A percentile compares a stretch with the other conserved stretches of the same genome.
Conservation (phyloP, 768 basidiomycete genomes). For the Lactarius sanguifluus region DNA sequence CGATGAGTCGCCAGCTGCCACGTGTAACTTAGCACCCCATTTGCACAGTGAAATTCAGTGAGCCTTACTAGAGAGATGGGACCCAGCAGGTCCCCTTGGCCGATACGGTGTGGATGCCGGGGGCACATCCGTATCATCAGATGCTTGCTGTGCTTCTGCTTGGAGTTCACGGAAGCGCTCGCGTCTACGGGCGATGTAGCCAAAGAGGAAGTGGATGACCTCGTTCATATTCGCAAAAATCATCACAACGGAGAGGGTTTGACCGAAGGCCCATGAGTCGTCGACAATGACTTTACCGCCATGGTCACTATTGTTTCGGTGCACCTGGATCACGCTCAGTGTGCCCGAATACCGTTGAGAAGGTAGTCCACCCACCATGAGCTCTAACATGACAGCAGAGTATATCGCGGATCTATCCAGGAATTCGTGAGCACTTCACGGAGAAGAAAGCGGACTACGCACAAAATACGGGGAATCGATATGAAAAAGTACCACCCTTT, state of each 20-base stretch:
- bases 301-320: slow-evolving; percentile 3
- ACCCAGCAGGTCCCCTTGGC: neutral
- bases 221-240: slow-evolving; percentile 20
- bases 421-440: neutral
- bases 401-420: slow-evolving; percentile 18
- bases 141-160: neutral
- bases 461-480: slow-evolving; percentile 9
- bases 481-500: slow-evolving; percentile 12
- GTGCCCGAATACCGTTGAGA: neutral
- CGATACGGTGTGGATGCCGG: neutral
- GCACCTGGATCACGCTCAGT: slow-evolving; percentile 14
- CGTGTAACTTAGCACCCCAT: neutral
- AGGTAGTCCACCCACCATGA: slow-evolving; percentile 12
- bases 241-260: slow-evolving; percentile 24
- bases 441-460: neutral
- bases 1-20: neutral
- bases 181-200: neutral
- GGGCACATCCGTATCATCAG: too few species aligned
- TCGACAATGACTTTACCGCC: slow-evolving; percentile 7
- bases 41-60: neutral
- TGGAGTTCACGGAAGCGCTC: neutral
- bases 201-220: slow-evolving; percentile 14
- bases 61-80: neutral
- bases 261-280: slow-evolving; percentile 20
- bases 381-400: slow-evolving; percentile 19